A percentile compares a stretch with the other conserved stretches of the same genome.
Conservation (phyloP, 2,329 filamentous ascomycete genomes). For the Verticillium nubilum region DNA sequence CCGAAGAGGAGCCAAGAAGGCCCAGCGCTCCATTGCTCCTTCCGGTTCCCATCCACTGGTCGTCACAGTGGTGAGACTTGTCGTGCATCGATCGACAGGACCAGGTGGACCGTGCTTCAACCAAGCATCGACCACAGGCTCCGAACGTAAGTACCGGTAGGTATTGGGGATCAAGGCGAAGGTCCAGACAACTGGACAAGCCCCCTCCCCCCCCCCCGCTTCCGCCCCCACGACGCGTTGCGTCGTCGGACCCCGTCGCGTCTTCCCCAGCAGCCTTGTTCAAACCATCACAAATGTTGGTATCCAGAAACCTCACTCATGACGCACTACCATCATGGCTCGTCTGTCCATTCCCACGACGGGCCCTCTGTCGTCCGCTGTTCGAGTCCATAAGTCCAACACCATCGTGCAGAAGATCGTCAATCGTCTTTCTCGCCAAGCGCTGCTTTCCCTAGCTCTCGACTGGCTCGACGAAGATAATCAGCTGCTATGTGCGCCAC, state of each 20-base stretch:
- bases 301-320: background rate
- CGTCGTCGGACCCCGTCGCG: background rate
- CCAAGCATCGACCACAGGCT: background rate
- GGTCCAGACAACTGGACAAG: background rate
- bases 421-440: conserved; percentile 63
- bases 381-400: conserved; percentile 63
- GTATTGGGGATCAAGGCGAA: background rate
- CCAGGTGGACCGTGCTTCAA: background rate
- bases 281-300: background rate
- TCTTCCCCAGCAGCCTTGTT: background rate
- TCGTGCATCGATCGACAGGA: background rate
- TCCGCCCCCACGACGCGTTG: background rate
- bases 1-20: background rate
- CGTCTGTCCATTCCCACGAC: conserved; percentile 64
- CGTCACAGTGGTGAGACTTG: background rate
- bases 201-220: background rate
- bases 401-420: conserved; percentile 61
- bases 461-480: conserved; percentile 72
- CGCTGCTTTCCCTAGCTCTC: conserved; percentile 66
- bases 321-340: conserved; percentile 31
- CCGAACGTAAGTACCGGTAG: too few relatives aligned
- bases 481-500: conserved; percentile 50
- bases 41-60: background rate
- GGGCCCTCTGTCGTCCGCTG: conserved; percentile 63
- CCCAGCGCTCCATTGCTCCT: background rate